phyloP scores from a whole-genome alignment of 1,139 yeast species.

The Yamadazyma mexicana region DNA sequence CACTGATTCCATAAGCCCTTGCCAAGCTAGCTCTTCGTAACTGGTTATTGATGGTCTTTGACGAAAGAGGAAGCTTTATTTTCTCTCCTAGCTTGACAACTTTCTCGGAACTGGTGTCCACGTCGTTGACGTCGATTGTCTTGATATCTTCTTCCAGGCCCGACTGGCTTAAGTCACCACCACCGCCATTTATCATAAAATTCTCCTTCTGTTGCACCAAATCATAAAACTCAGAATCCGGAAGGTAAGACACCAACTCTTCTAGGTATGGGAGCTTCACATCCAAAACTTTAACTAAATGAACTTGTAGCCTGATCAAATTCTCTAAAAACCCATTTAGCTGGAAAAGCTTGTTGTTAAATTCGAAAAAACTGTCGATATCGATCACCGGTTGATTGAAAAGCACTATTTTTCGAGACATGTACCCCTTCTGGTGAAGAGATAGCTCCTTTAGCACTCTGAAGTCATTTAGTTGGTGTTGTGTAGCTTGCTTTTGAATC shows the following conservation, averaged over 20 bases:
- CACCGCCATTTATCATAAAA: slow-evolving; percentile 27
- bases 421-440: slow-evolving; percentile 14
- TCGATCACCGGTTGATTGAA: slow-evolving; percentile 31
- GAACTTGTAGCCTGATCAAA: slow-evolving; percentile 34
- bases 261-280: slow-evolving; percentile 29
- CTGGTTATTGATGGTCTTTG: slow-evolving; percentile 42
- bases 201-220: slow-evolving; percentile 37
- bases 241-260: slow-evolving; percentile 30
- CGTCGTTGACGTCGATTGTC: slow-evolving; percentile 1
- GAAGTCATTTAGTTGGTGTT: slow-evolving; percentile 26
- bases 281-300: slow-evolving; percentile 26
- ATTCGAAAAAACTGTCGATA: slow-evolving; percentile 28
- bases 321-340: slow-evolving; percentile 45
- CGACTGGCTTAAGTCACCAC: slow-evolving; percentile 11
- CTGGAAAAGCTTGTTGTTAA: slow-evolving; percentile 25
- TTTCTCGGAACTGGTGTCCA: slow-evolving; percentile 21
- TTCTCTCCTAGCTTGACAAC: slow-evolving; percentile 38
- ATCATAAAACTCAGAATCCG: slow-evolving; percentile 35
- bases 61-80: slow-evolving; percentile 41
- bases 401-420: slow-evolving; percentile 18
- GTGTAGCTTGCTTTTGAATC: slow-evolving; percentile 29
- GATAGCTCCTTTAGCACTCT: slow-evolving; percentile 25
- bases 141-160: slow-evolving; percentile 17
- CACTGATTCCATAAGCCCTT: slow-evolving; percentile 1
- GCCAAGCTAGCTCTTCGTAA: slow-evolving; percentile 24